A percentile compares a stretch with the other conserved stretches of the same genome.
Evolutionary conservation across 352 stramenopile genomes (phyloP).

Genomic region (Thalassiosira delicatula): DNA sequence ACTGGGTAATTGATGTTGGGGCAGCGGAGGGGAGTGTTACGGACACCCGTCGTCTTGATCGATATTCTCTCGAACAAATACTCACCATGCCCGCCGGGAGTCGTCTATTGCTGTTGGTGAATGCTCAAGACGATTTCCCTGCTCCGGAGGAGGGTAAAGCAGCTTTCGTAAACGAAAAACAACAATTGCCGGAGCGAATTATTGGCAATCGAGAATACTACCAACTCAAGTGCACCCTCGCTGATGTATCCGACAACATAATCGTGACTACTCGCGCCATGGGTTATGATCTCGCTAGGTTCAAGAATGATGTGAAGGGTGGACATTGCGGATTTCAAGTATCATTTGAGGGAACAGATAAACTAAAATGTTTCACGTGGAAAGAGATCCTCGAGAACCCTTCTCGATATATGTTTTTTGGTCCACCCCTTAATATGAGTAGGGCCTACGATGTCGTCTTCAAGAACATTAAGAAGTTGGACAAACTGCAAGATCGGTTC

Average conservation of each 20-base stretch:
- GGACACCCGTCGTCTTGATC: background rate
- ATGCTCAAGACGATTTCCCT: background rate
- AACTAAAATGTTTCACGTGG: background rate
- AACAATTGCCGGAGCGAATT: background rate
- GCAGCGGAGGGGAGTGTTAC: background rate
- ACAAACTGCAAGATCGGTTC: background rate
- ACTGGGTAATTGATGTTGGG: background rate
- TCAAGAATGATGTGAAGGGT: conserved; percentile 10
- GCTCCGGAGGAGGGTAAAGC: background rate
- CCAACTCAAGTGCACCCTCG: background rate
- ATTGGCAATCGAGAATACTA: background rate
- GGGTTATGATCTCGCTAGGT: background rate
- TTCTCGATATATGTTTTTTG: conserved; percentile 5
- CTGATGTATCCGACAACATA: background rate
- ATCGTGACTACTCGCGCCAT: background rate
- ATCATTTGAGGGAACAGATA: background rate
- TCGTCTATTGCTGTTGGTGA: background rate
- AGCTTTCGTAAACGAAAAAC: background rate
- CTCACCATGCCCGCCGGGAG: background rate
- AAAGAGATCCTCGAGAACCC: background rate
- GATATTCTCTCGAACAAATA: background rate
- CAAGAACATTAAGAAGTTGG: background rate
- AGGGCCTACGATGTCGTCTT: conserved; percentile 1
- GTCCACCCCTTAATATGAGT: background rate
- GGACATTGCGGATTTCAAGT: background rate